Percentiles rank a stretch among this genome's conserved stretches.
These are phyloP conservation scores for Trichoderma lentiforme DNA, from an alignment of 2,329 filamentous ascomycete genomes.

Conservation along the genomic window DNA sequence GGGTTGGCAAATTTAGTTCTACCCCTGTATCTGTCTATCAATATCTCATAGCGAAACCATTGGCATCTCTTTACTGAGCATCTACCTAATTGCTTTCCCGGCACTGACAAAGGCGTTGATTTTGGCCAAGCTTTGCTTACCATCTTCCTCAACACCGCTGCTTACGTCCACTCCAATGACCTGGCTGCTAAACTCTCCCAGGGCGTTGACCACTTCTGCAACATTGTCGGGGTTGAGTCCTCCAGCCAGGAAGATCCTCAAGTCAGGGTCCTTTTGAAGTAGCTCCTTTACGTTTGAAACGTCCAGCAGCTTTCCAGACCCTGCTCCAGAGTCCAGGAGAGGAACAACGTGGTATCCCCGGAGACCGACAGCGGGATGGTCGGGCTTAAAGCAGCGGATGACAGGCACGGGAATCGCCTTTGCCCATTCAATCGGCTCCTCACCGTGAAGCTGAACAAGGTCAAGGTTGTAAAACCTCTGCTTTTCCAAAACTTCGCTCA, in stretches of 20 bases:
- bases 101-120: slow-evolving; percentile 77
- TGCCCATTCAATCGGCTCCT: slow-evolving; percentile 91
- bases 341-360: slow-evolving; percentile 81
- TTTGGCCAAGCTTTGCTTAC: slow-evolving; percentile 74
- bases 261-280: slow-evolving; percentile 64
- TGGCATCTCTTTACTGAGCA: background rate
- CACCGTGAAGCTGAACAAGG: slow-evolving; percentile 87
- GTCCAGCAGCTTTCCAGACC: slow-evolving; percentile 77
- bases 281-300: slow-evolving; percentile 63
- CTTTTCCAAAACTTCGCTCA: slow-evolving; percentile 76
- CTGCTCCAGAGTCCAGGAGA: slow-evolving; percentile 81
- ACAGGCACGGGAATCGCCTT: slow-evolving; percentile 87
- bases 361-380: slow-evolving; percentile 65
- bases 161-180: slow-evolving; percentile 88
- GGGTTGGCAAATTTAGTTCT: background rate
- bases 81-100: slow-evolving; percentile 59
- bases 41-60: background rate
- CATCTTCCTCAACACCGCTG: slow-evolving; percentile 85
- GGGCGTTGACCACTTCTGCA: slow-evolving; percentile 56
- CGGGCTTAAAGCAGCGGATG: slow-evolving; percentile 78
- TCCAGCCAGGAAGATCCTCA: slow-evolving; percentile 79
- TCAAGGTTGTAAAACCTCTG: slow-evolving; percentile 76
- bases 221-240: slow-evolving; percentile 82
- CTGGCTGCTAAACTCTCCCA: slow-evolving; percentile 58
- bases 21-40: background rate